A percentile compares a stretch with the other conserved stretches of the same genome.
These are phyloP conservation scores for Pelargonium cotyledonis DNA, from an alignment of 441 rosid genomes.

Conservation along the genomic window DNA sequence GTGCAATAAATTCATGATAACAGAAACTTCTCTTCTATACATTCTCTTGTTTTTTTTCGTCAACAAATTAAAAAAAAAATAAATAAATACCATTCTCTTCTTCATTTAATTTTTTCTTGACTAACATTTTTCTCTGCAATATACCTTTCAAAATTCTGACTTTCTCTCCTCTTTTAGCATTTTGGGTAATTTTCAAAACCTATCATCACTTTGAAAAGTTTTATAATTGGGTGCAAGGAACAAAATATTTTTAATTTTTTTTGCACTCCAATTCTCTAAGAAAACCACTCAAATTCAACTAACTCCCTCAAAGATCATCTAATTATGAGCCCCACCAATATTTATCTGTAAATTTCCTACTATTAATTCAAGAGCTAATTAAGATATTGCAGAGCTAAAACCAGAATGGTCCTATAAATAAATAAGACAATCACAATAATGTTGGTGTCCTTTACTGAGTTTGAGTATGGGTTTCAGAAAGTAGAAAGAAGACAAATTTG, in stretches of 20 bases:
- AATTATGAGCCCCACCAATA: not conserved
- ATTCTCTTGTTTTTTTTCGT: not conserved
- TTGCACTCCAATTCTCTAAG: not conserved
- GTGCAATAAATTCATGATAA: not conserved
- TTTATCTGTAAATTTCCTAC: not conserved
- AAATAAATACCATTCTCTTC: not conserved
- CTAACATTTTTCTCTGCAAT: not conserved
- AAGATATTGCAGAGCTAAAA: not conserved
- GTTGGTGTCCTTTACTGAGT: not conserved
- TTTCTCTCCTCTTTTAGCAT: conserved; percentile 1
- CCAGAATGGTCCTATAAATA: not conserved
- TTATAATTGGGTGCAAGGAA: conserved; percentile 30
- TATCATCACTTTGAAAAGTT: conserved; percentile 36
- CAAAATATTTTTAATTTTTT: not conserved
- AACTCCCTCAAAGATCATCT: not conserved
- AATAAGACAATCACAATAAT: not conserved
- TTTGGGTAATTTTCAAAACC: conserved; percentile 30
- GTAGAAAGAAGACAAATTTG: not conserved
- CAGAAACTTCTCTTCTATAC: not conserved
- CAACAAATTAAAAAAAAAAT: not conserved
- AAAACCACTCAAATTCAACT: not conserved
- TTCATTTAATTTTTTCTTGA: too few species aligned
- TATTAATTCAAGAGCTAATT: not conserved
- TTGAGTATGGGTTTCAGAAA: not conserved
- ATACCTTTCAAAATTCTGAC: not conserved